Evolutionary conservation across 495 filamentous ascomycete species (phyloP).

Genomic region (Xylaria nigripes): DNA sequence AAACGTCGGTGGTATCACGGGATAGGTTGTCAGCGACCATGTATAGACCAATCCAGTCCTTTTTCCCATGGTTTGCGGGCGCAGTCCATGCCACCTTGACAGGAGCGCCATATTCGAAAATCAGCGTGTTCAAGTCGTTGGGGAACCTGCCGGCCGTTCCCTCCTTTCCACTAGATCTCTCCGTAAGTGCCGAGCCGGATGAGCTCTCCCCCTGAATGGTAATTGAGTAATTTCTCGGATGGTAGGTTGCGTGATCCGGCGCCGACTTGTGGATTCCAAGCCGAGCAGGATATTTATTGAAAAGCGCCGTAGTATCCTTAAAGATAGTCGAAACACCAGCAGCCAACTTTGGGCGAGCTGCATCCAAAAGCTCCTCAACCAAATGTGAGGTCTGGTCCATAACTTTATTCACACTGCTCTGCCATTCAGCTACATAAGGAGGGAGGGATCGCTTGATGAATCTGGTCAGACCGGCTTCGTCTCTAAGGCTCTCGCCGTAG

Average conservation of each 20-base stretch:
- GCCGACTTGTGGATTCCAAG: slow-evolving; percentile 77
- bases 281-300: slow-evolving; percentile 83
- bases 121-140: slow-evolving; percentile 56
- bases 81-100: slow-evolving; percentile 91
- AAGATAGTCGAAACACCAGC: slow-evolving; percentile 80
- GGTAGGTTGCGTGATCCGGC: slow-evolving; percentile 73
- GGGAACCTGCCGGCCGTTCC: slow-evolving; percentile 36
- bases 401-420: slow-evolving; percentile 79
- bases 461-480: slow-evolving; percentile 83
- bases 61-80: slow-evolving; percentile 81
- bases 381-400: slow-evolving; percentile 77
- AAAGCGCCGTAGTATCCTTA: slow-evolving; percentile 76
- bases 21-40: slow-evolving; percentile 87
- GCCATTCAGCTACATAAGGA: slow-evolving; percentile 60
- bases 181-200: slow-evolving; percentile 37
- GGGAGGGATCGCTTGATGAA: slow-evolving; percentile 85
- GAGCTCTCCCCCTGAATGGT: slow-evolving; percentile 59
- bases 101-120: slow-evolving; percentile 83
- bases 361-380: slow-evolving; percentile 83
- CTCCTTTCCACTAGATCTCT: slow-evolving; percentile 44
- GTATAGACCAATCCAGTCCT: slow-evolving; percentile 94
- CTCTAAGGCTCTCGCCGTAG: slow-evolving; percentile 74
- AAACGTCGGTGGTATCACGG: slow-evolving; percentile 70
- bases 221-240: slow-evolving; percentile 74
- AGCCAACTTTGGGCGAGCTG: slow-evolving; percentile 78